These are phyloP conservation scores for Dichomitus squalens DNA, from an alignment of 1,284 basidiomycete genomes.

Conservation along the genomic window DNA sequence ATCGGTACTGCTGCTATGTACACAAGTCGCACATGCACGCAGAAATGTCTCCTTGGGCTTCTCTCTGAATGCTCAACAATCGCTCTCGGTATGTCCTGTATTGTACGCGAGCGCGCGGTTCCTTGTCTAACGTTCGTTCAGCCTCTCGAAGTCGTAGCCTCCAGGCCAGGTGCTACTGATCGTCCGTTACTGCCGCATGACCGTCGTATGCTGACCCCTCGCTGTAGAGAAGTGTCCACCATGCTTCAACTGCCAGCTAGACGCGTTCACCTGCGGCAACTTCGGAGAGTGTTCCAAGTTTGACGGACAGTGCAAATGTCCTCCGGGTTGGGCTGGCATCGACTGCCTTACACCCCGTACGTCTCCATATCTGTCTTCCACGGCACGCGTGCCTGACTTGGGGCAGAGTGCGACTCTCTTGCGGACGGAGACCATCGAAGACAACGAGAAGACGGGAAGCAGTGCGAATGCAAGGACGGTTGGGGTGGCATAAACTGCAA, in stretches of 20 bases:
- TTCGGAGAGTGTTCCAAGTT: slow-evolving; percentile 86
- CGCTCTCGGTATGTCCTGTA: slow-evolving; percentile 16
- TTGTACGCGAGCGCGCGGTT: not conserved
- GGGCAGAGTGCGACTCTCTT: slow-evolving; percentile 85
- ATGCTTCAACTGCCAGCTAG: slow-evolving; percentile 88
- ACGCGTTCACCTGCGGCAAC: slow-evolving; percentile 83
- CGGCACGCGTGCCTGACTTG: not conserved
- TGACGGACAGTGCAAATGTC: slow-evolving; percentile 91
- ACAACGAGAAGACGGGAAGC: slow-evolving; percentile 73
- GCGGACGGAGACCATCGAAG: slow-evolving; percentile 86
- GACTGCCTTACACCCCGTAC: slow-evolving; percentile 85
- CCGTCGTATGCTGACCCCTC: no score
- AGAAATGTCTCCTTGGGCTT: slow-evolving; percentile 13
- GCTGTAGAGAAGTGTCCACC: slow-evolving; percentile 57
- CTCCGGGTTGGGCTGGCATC: slow-evolving; percentile 88
- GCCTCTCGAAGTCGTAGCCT: slow-evolving; percentile 23
- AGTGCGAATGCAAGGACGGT: slow-evolving; percentile 90
- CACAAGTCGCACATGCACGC: slow-evolving; percentile 2
- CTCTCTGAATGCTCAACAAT: slow-evolving; percentile 11
- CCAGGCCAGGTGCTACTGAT: slow-evolving; percentile 21
- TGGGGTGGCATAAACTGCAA: slow-evolving; percentile 98
- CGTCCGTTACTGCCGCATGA: not conserved
- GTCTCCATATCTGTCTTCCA: slow-evolving; percentile 28
- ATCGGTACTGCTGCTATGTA: slow-evolving; percentile 11
- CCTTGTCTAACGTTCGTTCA: not conserved